These are phyloP conservation scores for Tetrapisispora phaffii DNA, from an alignment of 805 yeast genomes.

Conservation along the genomic window DNA sequence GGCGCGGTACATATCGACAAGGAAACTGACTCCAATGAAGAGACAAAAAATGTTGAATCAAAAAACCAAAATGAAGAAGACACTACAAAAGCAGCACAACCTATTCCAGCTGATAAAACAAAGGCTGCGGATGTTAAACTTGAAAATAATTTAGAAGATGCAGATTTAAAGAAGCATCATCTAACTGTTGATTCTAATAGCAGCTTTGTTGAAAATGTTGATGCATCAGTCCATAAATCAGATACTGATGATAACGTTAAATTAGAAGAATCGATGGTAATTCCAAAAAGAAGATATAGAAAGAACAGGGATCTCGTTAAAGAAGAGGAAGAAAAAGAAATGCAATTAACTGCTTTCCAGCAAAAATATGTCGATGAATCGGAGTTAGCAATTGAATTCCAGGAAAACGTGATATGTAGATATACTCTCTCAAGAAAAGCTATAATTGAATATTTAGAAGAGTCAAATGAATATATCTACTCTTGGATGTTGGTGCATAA, in stretches of 20 bases:
- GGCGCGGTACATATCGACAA: too few species aligned
- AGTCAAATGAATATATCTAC: slow-evolving; percentile 21
- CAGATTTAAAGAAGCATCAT: too few species aligned
- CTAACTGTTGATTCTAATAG: neutral
- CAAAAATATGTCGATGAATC: slow-evolving; percentile 61
- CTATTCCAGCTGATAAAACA: neutral
- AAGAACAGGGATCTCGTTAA: neutral
- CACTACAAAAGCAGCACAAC: neutral
- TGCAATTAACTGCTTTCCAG: slow-evolving; percentile 63
- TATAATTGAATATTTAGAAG: slow-evolving; percentile 44
- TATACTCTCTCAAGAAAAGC: slow-evolving; percentile 69
- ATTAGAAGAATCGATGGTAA: neutral
- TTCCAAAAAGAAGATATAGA: slow-evolving; percentile 1
- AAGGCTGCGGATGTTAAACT: neutral
- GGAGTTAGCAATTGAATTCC: slow-evolving; percentile 73
- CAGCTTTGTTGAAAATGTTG: neutral
- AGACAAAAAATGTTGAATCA: too few species aligned
- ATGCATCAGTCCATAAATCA: neutral
- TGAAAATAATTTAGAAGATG: neutral
- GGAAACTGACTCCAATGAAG: too few species aligned
- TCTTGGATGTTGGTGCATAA: slow-evolving; percentile 30
- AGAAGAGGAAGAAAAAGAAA: slow-evolving; percentile 34
- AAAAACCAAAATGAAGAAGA: too few species aligned
- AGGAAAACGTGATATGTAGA: slow-evolving; percentile 67
- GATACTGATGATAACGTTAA: neutral